phyloP scores from a whole-genome alignment of 441 rosid genomes.

The Erysimum cheiri region DNA sequence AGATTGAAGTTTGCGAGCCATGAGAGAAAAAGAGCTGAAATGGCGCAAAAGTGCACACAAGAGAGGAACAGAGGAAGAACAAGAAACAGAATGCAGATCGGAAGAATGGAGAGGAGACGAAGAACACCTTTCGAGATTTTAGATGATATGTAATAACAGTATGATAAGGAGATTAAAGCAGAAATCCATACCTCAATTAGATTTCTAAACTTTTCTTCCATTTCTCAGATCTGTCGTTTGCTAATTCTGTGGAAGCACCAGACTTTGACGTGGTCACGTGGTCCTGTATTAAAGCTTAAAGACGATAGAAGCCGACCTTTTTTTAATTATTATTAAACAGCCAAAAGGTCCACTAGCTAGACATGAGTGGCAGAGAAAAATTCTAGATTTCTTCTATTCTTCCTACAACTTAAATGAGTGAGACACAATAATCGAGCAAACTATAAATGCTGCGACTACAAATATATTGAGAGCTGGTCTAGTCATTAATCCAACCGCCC shows the following conservation, averaged over 20 bases:
- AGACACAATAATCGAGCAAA: conserved; percentile 1
- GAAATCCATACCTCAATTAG: conserved; percentile 56
- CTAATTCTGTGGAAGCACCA: conserved; percentile 9
- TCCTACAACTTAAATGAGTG: conserved; percentile 19
- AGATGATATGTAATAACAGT: conserved; percentile 56
- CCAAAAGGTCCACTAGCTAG: conserved; percentile 17
- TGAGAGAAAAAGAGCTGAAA: conserved; percentile 53
- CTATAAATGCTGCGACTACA: conserved; percentile 21
- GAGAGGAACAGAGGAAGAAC: conserved; percentile 60
- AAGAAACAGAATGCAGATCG: conserved; percentile 53
- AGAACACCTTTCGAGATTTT: conserved; percentile 49
- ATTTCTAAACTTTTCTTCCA: conserved; percentile 52
- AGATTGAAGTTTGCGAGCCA: conserved; percentile 79
- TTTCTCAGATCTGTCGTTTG: conserved; percentile 36
- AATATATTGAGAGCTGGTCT: conserved; percentile 31
- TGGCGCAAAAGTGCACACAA: conserved; percentile 46
- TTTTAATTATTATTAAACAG: conserved; percentile 8
- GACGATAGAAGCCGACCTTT: background rate
- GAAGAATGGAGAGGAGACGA: conserved; percentile 63
- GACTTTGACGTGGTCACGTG: conserved; percentile 14
- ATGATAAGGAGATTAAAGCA: conserved; percentile 48
- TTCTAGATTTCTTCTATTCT: conserved; percentile 7
- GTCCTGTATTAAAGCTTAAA: conserved; percentile 19
- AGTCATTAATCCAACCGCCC: conserved; percentile 77
- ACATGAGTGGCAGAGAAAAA: conserved; percentile 3